Percentiles rank a stretch among this genome's conserved stretches.
These are phyloP conservation scores for Pseudogymnoascus sp. DNA, from an alignment of 2,329 filamentous ascomycete genomes.

Conservation along the genomic window DNA sequence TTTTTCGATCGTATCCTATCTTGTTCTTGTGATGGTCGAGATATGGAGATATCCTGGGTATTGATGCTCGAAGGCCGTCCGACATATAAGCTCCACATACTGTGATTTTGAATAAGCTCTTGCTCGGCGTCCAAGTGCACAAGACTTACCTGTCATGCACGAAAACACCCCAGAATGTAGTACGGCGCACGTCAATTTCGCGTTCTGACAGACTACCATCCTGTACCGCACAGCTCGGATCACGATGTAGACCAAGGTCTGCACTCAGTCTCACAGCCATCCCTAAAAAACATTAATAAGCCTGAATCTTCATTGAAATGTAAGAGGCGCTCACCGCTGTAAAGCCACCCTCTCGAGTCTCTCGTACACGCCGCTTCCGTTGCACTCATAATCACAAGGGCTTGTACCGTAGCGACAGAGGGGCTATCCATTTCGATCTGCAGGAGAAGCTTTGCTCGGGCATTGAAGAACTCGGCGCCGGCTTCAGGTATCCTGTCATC, in stretches of 20 bases:
- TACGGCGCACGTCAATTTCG: conserved; percentile 11
- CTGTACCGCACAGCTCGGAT: background rate
- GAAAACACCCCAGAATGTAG: conserved; percentile 13
- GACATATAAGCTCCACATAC: conserved; percentile 14
- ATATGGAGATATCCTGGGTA: conserved; percentile 11
- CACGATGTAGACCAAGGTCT: conserved; percentile 15
- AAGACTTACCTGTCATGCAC: conserved; percentile 12
- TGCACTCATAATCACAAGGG: conserved; percentile 37
- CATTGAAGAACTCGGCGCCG: conserved; percentile 34
- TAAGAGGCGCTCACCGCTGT: conserved; percentile 31
- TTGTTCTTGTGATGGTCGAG: conserved; percentile 5
- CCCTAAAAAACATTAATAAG: conserved; percentile 8
- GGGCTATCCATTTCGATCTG: conserved; percentile 42
- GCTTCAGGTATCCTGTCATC: conserved; percentile 13
- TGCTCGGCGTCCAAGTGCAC: background rate
- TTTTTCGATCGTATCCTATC: background rate
- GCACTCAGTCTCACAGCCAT: conserved; percentile 13
- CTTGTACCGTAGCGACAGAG: conserved; percentile 41
- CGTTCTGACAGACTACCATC: background rate
- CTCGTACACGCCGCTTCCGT: conserved; percentile 38
- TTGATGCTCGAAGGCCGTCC: conserved; percentile 12
- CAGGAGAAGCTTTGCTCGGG: conserved; percentile 37
- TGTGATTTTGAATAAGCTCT: background rate
- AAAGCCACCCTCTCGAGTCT: conserved; percentile 40
- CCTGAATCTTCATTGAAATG: background rate